Evolutionary conservation across 805 yeast genomes (phyloP).

Genomic region (Suhomyces sp.): DNA sequence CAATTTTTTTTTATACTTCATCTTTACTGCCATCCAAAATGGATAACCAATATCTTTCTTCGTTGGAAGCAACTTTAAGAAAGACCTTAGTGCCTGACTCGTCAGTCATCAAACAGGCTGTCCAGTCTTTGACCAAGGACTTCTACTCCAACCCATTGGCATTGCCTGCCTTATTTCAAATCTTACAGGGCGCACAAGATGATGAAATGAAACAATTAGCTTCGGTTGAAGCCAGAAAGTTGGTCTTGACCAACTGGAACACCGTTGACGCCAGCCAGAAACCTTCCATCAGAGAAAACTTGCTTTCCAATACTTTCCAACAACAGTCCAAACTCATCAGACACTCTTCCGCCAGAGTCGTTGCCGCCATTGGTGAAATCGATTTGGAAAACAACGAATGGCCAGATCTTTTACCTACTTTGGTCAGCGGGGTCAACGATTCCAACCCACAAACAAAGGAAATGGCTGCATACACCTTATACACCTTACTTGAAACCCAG

Average conservation of each 20-base stretch:
- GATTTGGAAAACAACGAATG: constrained; percentile 67
- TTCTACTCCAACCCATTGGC: constrained; percentile 69
- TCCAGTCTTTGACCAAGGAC: constrained; percentile 67
- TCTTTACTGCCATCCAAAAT: constrained; percentile 27
- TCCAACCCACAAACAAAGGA: constrained; percentile 61
- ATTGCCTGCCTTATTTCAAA: constrained; percentile 78
- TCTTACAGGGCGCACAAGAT: constrained; percentile 66
- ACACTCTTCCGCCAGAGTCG: constrained; percentile 86
- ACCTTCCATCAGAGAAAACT: constrained; percentile 60
- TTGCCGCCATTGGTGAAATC: constrained; percentile 76
- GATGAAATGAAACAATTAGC: constrained; percentile 83
- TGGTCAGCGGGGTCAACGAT: constrained; percentile 57
- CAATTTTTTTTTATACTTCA: background rate
- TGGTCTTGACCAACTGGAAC: constrained; percentile 71
- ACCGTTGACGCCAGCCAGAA: constrained; percentile 47
- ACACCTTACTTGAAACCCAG: constrained; percentile 72
- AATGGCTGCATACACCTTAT: constrained; percentile 76
- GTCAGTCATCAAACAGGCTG: constrained; percentile 77
- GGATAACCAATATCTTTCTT: constrained; percentile 69
- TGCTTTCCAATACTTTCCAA: constrained; percentile 71
- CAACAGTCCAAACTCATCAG: constrained; percentile 63
- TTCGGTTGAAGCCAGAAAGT: constrained; percentile 94
- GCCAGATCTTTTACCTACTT: constrained; percentile 70
- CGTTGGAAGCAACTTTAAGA: constrained; percentile 74
- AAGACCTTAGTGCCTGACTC: constrained; percentile 82